A percentile compares a stretch with the other conserved stretches of the same genome.
Conservation (phyloP, 108 stramenopile species). For the Nitzschia sp. region DNA sequence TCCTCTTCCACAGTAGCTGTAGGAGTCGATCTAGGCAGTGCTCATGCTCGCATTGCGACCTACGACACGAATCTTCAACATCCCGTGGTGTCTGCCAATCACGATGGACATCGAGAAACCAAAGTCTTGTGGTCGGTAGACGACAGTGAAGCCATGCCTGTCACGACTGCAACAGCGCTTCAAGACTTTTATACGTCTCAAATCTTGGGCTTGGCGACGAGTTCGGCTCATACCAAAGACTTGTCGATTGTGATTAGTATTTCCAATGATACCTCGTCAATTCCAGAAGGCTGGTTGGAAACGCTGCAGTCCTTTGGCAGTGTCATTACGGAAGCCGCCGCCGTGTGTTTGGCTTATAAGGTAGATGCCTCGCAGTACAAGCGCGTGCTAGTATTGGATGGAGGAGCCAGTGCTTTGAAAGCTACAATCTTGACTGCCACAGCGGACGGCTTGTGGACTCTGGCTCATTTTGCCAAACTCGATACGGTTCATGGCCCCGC, state of each 20-base stretch:
- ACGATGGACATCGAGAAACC: constrained; percentile 36
- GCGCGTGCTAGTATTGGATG: constrained; percentile 64
- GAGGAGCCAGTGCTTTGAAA: constrained; percentile 71
- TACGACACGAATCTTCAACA: constrained; percentile 38
- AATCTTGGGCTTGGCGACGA: constrained; percentile 27
- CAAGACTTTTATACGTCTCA: constrained; percentile 13
- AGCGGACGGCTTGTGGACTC: constrained; percentile 21
- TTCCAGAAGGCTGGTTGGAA: constrained; percentile 4
- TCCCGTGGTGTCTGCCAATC: constrained; percentile 31
- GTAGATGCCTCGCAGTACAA: constrained; percentile 21
- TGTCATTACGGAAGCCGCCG: constrained; percentile 41
- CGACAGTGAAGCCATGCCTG: background rate
- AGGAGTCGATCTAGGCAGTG: constrained; percentile 42
- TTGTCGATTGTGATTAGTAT: constrained; percentile 28
- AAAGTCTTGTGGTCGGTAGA: constrained; percentile 3
- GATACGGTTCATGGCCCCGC: constrained; percentile 18
- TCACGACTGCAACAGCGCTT: constrained; percentile 10
- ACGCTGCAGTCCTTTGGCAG: constrained; percentile 17
- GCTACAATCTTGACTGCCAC: constrained; percentile 33
- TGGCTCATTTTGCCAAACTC: constrained; percentile 20
- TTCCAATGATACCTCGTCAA: constrained; percentile 10
- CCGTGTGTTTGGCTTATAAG: constrained; percentile 32
- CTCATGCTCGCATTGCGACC: constrained; percentile 38
- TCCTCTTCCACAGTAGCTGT: constrained; percentile 25
- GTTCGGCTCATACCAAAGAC: constrained; percentile 40